Evolutionary conservation across 805 yeast species (phyloP).

Genomic region (Wickerhamia fluorescens): DNA sequence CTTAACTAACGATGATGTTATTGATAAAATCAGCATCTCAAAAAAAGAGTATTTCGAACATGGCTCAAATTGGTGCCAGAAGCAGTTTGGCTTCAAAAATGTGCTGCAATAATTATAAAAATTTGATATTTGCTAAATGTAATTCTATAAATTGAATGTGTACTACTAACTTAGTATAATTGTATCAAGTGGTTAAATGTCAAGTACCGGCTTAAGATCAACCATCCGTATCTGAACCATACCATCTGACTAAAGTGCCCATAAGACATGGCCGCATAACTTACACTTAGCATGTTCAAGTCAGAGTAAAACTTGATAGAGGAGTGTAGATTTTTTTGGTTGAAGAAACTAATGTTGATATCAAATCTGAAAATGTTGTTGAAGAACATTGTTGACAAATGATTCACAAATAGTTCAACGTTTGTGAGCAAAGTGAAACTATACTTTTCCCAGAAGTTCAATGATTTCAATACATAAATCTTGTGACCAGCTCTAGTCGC

Average conservation of each 20-base stretch:
- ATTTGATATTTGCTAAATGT: background rate
- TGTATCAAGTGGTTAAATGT: slow-evolving; percentile 60
- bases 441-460: slow-evolving; percentile 42
- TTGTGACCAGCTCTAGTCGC: slow-evolving; percentile 7
- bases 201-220: slow-evolving; percentile 68
- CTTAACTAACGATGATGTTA: slow-evolving; percentile 33
- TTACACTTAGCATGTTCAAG: slow-evolving; percentile 32
- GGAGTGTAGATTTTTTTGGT: slow-evolving; percentile 10
- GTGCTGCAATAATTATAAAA: no score
- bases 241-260: slow-evolving; percentile 89
- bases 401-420: slow-evolving; percentile 31
- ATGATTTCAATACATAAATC: slow-evolving; percentile 27
- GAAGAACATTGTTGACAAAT: slow-evolving; percentile 25
- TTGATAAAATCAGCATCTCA: slow-evolving; percentile 52
- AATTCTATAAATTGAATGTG: no score
- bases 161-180: slow-evolving; percentile 3
- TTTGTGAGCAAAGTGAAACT: slow-evolving; percentile 39
- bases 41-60: slow-evolving; percentile 80
- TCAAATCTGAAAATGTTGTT: slow-evolving; percentile 25
- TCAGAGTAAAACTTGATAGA: slow-evolving; percentile 35
- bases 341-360: slow-evolving; percentile 33
- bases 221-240: slow-evolving; percentile 93
- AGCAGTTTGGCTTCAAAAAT: slow-evolving; percentile 40
- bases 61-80: slow-evolving; percentile 57
- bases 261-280: slow-evolving; percentile 66